Conservation (phyloP, 371 early-diverging fungal species). For the Phascolomyces articulosus region DNA sequence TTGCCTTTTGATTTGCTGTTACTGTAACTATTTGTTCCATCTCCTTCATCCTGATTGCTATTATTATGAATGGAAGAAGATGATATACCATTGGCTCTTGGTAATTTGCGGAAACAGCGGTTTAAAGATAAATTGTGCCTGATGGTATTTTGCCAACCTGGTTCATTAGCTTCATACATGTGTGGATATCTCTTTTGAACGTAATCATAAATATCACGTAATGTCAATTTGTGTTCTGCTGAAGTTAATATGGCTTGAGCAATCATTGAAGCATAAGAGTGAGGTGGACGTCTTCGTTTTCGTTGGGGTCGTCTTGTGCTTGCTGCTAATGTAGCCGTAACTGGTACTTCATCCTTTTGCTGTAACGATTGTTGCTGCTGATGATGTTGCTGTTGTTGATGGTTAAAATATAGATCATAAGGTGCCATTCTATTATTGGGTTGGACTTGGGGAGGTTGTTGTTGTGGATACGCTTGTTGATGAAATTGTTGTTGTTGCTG, state of each 20-base stretch:
- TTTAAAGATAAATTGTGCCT: slow-evolving; percentile 82
- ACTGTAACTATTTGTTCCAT: no score
- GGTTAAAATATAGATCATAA: not conserved
- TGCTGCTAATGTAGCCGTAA: not conserved
- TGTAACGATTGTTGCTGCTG: not conserved
- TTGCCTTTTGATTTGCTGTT: slow-evolving; percentile 47
- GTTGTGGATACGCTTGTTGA: not conserved
- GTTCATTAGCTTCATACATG: slow-evolving; percentile 54
- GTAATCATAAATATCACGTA: slow-evolving; percentile 69
- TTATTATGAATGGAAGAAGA: no score
- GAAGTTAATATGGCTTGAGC: slow-evolving; percentile 62
- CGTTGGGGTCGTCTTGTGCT: slow-evolving; percentile 15
- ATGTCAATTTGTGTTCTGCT: slow-evolving; percentile 49
- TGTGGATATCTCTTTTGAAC: slow-evolving; percentile 59
- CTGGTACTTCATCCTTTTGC: not conserved
- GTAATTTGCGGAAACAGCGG: slow-evolving; percentile 66
- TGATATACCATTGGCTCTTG: slow-evolving; percentile 37
- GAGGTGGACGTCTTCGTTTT: slow-evolving; percentile 61
- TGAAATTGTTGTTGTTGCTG: slow-evolving; percentile 8
- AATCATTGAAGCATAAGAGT: slow-evolving; percentile 67
- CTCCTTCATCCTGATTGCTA: no score
- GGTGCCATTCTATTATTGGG: slow-evolving; percentile 7
- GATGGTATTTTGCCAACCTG: slow-evolving; percentile 74
- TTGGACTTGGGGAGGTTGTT: not conserved
- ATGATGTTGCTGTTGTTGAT: not conserved